Conservation (phyloP, 257 asterid genomes). For the Nicotiana paniculata region DNA sequence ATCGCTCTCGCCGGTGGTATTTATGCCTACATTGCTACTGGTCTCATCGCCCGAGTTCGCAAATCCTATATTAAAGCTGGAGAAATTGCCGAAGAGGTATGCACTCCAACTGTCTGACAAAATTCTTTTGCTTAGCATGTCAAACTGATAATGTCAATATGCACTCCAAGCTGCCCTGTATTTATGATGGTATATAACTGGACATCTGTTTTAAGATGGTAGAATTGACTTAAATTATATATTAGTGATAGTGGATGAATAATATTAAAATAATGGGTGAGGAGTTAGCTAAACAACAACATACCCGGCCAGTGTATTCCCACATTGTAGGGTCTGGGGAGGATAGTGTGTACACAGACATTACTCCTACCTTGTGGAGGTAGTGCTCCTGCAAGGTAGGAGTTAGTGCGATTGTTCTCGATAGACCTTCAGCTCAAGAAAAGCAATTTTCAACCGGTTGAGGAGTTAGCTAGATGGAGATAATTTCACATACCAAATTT, state of each 20-base stretch:
- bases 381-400: too few relatives aligned
- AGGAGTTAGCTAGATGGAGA: neutral
- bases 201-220: neutral
- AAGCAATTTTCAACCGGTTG: neutral
- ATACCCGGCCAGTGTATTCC: too few relatives aligned
- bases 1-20: conserved; percentile 93
- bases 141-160: neutral
- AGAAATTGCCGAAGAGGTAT: conserved; percentile 95
- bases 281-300: neutral
- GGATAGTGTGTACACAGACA: too few relatives aligned
- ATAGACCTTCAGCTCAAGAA: too few relatives aligned
- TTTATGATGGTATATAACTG: neutral
- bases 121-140: neutral
- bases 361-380: too few relatives aligned
- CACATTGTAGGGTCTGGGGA: too few relatives aligned
- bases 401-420: too few relatives aligned
- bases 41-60: conserved; percentile 78
- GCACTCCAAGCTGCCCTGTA: neutral
- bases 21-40: conserved; percentile 79
- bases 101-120: neutral
- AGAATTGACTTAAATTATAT: neutral
- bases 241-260: neutral
- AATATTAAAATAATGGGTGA: neutral
- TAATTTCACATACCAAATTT: neutral
- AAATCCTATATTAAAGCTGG: conserved; percentile 90